Evolutionary conservation across 805 yeast species (phyloP), one percentile per base, ranked within the genome.

Genomic region (Clavispora vitiphila): DNA sequence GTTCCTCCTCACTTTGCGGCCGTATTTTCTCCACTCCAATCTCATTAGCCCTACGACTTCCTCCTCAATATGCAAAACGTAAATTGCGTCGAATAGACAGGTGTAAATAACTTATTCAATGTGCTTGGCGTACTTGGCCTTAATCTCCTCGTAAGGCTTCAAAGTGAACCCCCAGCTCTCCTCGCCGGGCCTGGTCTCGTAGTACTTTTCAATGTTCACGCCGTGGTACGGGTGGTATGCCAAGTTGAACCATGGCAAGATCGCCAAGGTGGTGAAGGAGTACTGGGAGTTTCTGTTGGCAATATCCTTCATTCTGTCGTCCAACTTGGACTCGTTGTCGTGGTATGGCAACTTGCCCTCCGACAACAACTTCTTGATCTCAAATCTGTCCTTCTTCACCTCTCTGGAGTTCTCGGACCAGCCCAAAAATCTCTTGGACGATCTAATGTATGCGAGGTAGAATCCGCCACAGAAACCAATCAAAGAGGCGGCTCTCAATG

Each of bases 141-240:
- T 66, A 44, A 77, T 73, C 52, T 75, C 69, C 34, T 75, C 78
- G 40, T 66, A 65, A 29, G 80, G 76, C 56, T 74, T 73, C 58
- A 76, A 71, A 26, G 47, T 49, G 48, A 76, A 74, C 6, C 78
- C 80, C 81, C 81, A 76, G 22, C 60, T 67, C 60, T 76, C 81
- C 60, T 76, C 81, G 37, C 81, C 81, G 5, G 76, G 74, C 56
- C 83, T 69, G 39, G 62, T 68, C 57, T 75, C 80, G 48, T 58
- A 58, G 48, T 58, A 58, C 43, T 58, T 58, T 23, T 50, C 43
- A 45, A 83, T 68, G 56, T 81, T 83, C 44, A 85, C 80, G 20
- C 91, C 93, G 62, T 86, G 96, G 67, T 79, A 81, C 52, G 86
- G 88, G 63, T 86, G 96, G 60, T 79, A 67, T 36, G 80, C 88